Evolutionary conservation across 2,329 filamentous ascomycete genomes (phyloP), one percentile per base, ranked within the genome.

Genomic region (Emmonsiellopsis sp.): DNA sequence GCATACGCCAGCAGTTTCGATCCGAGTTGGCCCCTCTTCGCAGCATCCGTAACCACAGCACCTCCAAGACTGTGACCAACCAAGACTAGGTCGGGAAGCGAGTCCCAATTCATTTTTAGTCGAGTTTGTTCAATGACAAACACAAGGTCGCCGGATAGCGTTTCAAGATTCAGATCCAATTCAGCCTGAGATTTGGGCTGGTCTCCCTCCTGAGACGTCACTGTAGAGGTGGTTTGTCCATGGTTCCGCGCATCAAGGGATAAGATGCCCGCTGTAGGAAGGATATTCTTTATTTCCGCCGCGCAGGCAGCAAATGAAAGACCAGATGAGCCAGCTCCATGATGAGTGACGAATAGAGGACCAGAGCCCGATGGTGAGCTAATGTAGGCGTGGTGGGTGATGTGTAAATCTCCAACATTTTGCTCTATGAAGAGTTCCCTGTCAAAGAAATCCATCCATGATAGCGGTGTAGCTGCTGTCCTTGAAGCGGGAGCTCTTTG

Each of bases 31-130:
- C 82, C 82, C 14, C 77, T 78, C 63, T 80, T 83, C 10, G 91
- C 90, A 53, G 94, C 76, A 63, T 95, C 83, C 0, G 89, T 94
- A 7, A 95, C 83, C 0, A 97, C 88, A 6, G 92, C 92, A 11
- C 93, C 93, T 51, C 93, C 93, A 2, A 97, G 81, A 40, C 88
- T 95, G 71, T 98, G 93, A 32, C 93, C 93, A 6, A 98, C 83
- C 0, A 97, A 80, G 32, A 97, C 74, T 27, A 92, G 72, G 36
- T 86, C 81, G 1, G 93, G 93, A 11, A 93, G 68, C 3, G 75
- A 72, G 0, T 78, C 63, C 92, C 92, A 97, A 45, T 74, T 74
- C 82, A 94, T 86, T 60, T 81, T 76, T 8, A 67, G 60, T 62
- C 84, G 79, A 0, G 88, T 86, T 55, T 86, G 78, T 32, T 77